A percentile compares a stretch with the other conserved stretches of the same genome.
Conservation (phyloP, 192 early-diverging fungal genomes). For the Geranomyces variabilis region DNA sequence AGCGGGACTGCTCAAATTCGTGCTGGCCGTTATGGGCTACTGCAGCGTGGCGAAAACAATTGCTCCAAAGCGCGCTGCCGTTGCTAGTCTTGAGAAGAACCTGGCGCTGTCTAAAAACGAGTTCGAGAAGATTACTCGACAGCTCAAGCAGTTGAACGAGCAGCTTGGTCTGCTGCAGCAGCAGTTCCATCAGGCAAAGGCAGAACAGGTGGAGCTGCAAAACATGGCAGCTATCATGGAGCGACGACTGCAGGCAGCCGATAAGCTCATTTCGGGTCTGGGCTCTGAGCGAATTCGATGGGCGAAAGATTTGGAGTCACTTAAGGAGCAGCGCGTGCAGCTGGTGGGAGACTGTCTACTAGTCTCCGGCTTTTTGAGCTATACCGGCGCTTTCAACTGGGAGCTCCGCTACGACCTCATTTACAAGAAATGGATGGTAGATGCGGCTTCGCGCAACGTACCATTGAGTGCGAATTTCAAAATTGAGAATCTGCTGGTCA, state of each 20-base stretch:
- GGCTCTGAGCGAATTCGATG: conserved; percentile 65
- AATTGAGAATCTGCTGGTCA: conserved; percentile 56
- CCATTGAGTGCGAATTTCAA: conserved; percentile 54
- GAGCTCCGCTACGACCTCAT: conserved; percentile 62
- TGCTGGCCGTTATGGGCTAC: conserved; percentile 63
- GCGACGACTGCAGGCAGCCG: conserved; percentile 61
- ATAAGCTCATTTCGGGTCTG: conserved; percentile 64
- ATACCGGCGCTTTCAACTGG: conserved; percentile 69
- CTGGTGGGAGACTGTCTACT: conserved; percentile 63
- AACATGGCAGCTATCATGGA: conserved; percentile 69
- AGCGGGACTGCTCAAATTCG: conserved; percentile 60
- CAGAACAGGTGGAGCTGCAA: conserved; percentile 63
- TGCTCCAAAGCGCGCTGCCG: conserved; percentile 59
- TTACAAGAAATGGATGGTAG: conserved; percentile 60
- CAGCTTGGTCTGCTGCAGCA: conserved; percentile 55
- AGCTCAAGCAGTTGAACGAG: conserved; percentile 56
- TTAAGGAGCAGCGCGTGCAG: conserved; percentile 61
- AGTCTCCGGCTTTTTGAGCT: conserved; percentile 62
- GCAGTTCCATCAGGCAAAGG: conserved; percentile 62
- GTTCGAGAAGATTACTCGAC: conserved; percentile 63
- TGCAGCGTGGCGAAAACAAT: conserved; percentile 66
- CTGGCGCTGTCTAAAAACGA: conserved; percentile 61
- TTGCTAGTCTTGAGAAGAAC: conserved; percentile 60
- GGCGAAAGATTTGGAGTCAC: conserved; percentile 56
- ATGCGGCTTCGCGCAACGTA: conserved; percentile 45